Evolutionary conservation across 768 basidiomycete species (phyloP).

Genomic region (Suillus paluster): DNA sequence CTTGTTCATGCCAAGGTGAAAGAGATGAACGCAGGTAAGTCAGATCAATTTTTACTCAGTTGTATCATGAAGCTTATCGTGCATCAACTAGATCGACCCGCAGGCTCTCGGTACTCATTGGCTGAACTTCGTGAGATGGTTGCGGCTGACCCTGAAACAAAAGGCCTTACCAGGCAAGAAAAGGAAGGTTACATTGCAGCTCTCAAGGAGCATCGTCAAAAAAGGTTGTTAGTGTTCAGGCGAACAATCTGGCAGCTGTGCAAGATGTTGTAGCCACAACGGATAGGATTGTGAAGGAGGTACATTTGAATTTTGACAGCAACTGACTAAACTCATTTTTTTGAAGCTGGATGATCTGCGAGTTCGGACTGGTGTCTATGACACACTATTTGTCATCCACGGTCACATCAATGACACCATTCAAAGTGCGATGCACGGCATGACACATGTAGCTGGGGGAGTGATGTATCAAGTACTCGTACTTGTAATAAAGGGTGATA

Average conservation of each 20-base stretch:
- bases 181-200: background rate
- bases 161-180: background rate
- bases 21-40: conserved; percentile 10
- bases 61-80: background rate
- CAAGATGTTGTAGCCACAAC: conserved; percentile 1
- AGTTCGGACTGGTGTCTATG: too few species aligned
- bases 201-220: conserved; percentile 4
- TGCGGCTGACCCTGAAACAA: conserved; percentile 1
- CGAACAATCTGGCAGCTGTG: background rate
- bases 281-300: too few species aligned
- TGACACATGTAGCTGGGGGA: too few species aligned
- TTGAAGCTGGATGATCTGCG: too few species aligned
- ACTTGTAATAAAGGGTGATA: too few species aligned
- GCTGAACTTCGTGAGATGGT: conserved; percentile 6
- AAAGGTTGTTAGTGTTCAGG: background rate
- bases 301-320: too few species aligned
- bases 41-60: background rate
- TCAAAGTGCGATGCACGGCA: too few species aligned
- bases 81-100: conserved; percentile 1
- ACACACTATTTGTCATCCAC: too few species aligned
- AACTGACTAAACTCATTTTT: too few species aligned
- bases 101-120: background rate
- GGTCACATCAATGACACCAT: too few species aligned
- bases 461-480: too few species aligned
- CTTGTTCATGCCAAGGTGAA: conserved; percentile 9